Evolutionary conservation across 805 yeast species (phyloP), one percentile per base, ranked within the genome.

Genomic region (Hanseniaspora lindneri): DNA sequence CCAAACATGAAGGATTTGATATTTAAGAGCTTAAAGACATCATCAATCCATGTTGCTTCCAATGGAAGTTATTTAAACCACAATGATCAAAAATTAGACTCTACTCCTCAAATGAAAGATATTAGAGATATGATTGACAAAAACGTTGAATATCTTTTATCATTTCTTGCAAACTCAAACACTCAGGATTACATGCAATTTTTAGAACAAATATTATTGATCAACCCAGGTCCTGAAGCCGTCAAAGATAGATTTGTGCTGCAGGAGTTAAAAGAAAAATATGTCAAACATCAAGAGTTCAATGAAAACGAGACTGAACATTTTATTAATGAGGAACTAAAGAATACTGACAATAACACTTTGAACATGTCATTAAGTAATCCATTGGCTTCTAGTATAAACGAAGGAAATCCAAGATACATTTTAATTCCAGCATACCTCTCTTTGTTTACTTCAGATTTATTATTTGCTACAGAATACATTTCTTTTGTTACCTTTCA

Each of bases 151-250:
- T 59, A 66, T 25, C 60, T 77, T 6, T 54, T 72, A 17, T 60
- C 69, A 33, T 76, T 65, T 56, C 40, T 75, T 8, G 73, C 79
- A 1, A 74, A 78, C 14, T 63, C 79, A 3, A 75, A 76, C 55
- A 70, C 74, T 27, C 46, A 51, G 0, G 75, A 72, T 42, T 71
- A 64, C 51, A 67, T 63, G 24, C 59, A 63, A 9, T 71, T 66
- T 56, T 63, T 44, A 60, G 49, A 47, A 19, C 44, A 43, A 39
- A 44, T 42, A 17, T 24, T 50, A n/a, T 23, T 48, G 5, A 17
- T 36, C 6, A 44, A 44, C 17, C 48, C 48, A 16, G 48, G 48
- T 7, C 48, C 48, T 1, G 48, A 44, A 21, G 48, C 48, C 11
- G 27, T 36, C 14, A 44, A 44, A 14, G 48, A 44, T 30, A 44